Percentiles rank a stretch among this genome's conserved stretches.
These are phyloP conservation scores for Pyrus bretschneideri DNA, from an alignment of 306 rosid species.

Conservation along the genomic window DNA sequence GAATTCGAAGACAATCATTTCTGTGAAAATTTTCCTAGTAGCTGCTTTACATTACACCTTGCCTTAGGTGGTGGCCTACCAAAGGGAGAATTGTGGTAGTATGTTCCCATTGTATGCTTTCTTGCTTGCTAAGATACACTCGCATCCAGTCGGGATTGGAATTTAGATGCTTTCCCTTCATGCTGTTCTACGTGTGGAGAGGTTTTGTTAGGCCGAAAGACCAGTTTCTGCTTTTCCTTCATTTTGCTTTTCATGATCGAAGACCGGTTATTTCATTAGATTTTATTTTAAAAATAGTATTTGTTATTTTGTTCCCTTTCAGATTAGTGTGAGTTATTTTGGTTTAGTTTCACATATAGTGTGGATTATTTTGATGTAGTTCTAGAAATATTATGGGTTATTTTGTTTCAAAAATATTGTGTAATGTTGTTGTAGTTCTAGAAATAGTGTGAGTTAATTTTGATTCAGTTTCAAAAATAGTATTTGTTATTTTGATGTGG, in stretches of 20 bases:
- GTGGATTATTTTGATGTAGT: too few species aligned
- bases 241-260: background rate
- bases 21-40: slow-evolving; percentile 89
- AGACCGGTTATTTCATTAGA: background rate
- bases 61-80: slow-evolving; percentile 99
- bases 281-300: too few species aligned
- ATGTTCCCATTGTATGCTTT: slow-evolving; percentile 2
- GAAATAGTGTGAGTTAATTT: too few species aligned
- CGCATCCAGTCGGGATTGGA: background rate
- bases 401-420: too few species aligned
- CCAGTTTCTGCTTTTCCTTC: background rate
- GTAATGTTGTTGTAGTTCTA: too few species aligned
- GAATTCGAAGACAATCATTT: too few species aligned
- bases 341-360: too few species aligned
- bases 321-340: too few species aligned
- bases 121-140: background rate
- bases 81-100: slow-evolving; percentile 97
- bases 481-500: too few species aligned
- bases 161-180: background rate
- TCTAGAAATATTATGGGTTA: too few species aligned
- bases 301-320: too few species aligned
- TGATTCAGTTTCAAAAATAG: too few species aligned
- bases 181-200: background rate
- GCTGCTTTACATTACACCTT: slow-evolving; percentile 85
- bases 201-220: background rate